A percentile compares a stretch with the other conserved stretches of the same genome.
These are phyloP conservation scores for Rheum nobile DNA, from an alignment of 148 eudicot genomes.

Conservation along the genomic window DNA sequence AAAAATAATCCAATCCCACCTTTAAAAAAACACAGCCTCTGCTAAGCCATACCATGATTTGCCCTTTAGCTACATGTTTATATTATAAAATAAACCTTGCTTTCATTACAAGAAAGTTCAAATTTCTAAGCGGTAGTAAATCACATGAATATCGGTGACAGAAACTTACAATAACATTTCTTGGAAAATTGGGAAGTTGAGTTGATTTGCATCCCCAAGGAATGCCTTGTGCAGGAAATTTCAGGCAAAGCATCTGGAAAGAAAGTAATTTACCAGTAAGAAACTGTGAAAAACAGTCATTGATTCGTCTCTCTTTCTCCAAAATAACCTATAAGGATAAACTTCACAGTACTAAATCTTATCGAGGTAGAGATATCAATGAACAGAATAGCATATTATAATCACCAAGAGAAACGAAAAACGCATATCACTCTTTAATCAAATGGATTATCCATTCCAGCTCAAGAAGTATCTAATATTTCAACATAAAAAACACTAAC, in stretches of 20 bases:
- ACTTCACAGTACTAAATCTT: neutral
- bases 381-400: neutral
- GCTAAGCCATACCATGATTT: neutral
- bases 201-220: conserved; percentile 19
- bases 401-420: neutral
- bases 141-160: neutral
- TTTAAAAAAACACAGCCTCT: neutral
- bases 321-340: neutral
- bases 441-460: neutral
- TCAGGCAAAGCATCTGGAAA: conserved; percentile 20
- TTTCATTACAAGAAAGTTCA: neutral
- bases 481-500: neutral
- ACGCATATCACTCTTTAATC: neutral
- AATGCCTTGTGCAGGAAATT: conserved; percentile 15
- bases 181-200: conserved; percentile 15
- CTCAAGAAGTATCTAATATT: neutral
- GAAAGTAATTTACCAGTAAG: neutral
- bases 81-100: neutral
- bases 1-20: neutral
- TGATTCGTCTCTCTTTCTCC: neutral
- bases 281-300: neutral
- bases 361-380: neutral
- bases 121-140: neutral
- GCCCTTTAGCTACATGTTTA: neutral
- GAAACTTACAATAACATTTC: conserved; percentile 42